Conservation (phyloP, 192 early-diverging fungal species). For the Coemansia sp. region DNA sequence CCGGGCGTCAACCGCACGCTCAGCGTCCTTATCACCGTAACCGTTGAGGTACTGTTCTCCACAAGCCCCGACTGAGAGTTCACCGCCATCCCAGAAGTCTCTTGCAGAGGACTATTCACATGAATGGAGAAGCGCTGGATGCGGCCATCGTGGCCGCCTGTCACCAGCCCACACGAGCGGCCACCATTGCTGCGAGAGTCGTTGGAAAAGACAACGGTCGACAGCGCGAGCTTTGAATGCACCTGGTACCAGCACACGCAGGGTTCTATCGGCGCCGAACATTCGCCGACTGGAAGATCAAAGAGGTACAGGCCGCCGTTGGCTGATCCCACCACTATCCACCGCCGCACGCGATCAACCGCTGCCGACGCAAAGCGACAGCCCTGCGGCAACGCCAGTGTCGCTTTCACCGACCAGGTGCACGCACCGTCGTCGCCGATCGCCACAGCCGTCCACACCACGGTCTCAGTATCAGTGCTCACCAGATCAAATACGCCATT, state of each 20-base stretch:
- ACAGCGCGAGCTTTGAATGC: conserved; percentile 10
- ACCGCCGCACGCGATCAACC: background rate
- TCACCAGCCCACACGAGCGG: conserved; percentile 4
- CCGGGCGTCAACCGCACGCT: conserved; percentile 72
- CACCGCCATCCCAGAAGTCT: too few species aligned
- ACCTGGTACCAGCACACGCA: background rate
- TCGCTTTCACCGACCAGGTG: conserved; percentile 3
- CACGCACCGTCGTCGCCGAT: background rate
- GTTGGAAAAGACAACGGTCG: conserved; percentile 1
- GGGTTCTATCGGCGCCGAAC: background rate
- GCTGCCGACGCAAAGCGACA: conserved; percentile 15
- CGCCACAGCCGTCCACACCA: background rate
- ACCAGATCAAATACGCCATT: conserved; percentile 5
- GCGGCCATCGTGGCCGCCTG: conserved; percentile 34
- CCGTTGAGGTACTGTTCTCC: too few species aligned
- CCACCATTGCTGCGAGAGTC: background rate
- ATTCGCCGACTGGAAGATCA: background rate
- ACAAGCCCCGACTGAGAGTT: too few species aligned
- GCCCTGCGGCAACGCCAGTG: background rate
- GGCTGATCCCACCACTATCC: conserved; percentile 17
- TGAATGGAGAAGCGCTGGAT: background rate
- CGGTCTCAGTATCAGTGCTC: background rate
- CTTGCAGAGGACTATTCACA: too few species aligned
- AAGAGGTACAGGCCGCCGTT: conserved; percentile 20
- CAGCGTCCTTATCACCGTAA: background rate